Conservation (phyloP, 495 filamentous ascomycete species). For the Podospora anserina region DNA sequence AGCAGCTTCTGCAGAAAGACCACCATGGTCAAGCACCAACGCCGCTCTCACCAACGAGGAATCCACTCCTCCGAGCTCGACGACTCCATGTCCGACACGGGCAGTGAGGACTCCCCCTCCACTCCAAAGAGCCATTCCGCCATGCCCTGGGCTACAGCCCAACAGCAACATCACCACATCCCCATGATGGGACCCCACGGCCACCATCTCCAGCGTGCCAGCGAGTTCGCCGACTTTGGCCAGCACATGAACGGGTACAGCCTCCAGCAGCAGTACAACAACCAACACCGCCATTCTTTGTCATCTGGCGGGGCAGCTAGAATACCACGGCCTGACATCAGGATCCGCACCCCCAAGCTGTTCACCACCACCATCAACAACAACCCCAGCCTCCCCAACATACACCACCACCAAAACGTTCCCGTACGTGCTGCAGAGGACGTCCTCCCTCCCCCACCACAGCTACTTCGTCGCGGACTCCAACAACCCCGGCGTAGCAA, state of each 20-base stretch:
- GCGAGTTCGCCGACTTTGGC: slow-evolving; percentile 46
- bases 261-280: slow-evolving; percentile 36
- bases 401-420: slow-evolving; percentile 32
- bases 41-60: slow-evolving; percentile 64
- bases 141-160: slow-evolving; percentile 35
- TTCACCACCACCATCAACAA: slow-evolving; percentile 17
- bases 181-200: slow-evolving; percentile 27
- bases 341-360: slow-evolving; percentile 9
- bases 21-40: slow-evolving; percentile 80
- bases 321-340: slow-evolving; percentile 35
- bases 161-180: slow-evolving; percentile 24
- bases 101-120: slow-evolving; percentile 49
- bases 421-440: slow-evolving; percentile 37
- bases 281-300: slow-evolving; percentile 45
- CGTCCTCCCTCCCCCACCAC: slow-evolving; percentile 43
- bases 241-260: slow-evolving; percentile 42
- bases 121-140: slow-evolving; percentile 41
- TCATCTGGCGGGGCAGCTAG: slow-evolving; percentile 37
- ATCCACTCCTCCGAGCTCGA: slow-evolving; percentile 52
- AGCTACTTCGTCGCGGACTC: slow-evolving; percentile 51
- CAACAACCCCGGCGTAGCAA: slow-evolving; percentile 51
- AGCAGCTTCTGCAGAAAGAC: slow-evolving; percentile 82
- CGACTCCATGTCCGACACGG: slow-evolving; percentile 56
- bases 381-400: slow-evolving; percentile 24
- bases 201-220: slow-evolving; percentile 40